Base-by-base conservation (phyloP, 2,329 filamentous ascomycete species). In the Ophiosphaerella narmari region DNA sequence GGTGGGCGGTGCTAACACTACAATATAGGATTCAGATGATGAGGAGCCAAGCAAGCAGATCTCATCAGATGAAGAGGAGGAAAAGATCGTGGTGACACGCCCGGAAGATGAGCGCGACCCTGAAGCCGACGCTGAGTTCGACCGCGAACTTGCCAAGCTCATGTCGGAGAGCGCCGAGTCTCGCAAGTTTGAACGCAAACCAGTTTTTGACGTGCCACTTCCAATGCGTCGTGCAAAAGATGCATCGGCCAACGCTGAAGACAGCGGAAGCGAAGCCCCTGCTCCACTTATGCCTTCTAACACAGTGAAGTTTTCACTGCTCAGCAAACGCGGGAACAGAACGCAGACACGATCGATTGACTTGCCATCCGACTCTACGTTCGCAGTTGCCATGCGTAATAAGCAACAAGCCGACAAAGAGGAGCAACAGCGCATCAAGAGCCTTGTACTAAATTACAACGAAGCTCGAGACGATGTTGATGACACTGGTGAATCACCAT, bases 371-470 rank as follows among this genome's bases (percentile, higher is more conserved):
- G 90, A 99, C 72, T 97, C 94, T 0, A 92, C 86, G 42, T 97
- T 99, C 75, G 94, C 94, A 5, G 84, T 97, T 59, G 94, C 94
- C 37, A 94, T 99, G 91, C 94, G 91, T 71, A 91, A 85, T 53
- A 92, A 97, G 76, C 92, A 97, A 71, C 89, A 95, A 75, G 93
- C 91, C 2, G 93, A 97, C 71, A 88, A 89, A 45, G 94, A 96
- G 70, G 95, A 99, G 73, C 93, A 99, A 73, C 91, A 97, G 73
- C 89, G 94, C 55, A 99, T 99, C 84, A 99, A 99, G 79, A 96
- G 91, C 67, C 81, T 99, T 39, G 94, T 99, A 46, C 80, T 99
- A 62, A 97, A 97, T 74, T 96, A 97, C 70, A 65, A 65, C 52
- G 94, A 99, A 75, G 85, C 96, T 69, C 86, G 90, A 43, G 91